Evolutionary conservation across 2,329 filamentous ascomycete species (phyloP), one percentile per base, ranked within the genome.

Genomic region (Chrysoporthe austroafricana): DNA sequence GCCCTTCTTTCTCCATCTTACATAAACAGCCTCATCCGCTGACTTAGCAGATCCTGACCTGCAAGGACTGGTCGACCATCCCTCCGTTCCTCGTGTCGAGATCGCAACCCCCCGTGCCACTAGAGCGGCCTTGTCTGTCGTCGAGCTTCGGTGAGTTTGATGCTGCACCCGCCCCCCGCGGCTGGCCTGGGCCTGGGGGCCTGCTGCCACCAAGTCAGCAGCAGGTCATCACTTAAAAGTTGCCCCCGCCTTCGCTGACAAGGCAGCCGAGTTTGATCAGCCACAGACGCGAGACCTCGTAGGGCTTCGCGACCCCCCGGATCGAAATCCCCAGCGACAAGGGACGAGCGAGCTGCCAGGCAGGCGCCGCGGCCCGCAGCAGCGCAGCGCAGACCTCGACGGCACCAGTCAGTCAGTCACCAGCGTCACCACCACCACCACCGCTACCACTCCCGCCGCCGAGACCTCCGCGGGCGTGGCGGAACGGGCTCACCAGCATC

Each of bases 21-120:
- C 68, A 69, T 69, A 69, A 69, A 69, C 68, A 69, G 56, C 64
- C 62, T 59, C 50, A 57, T 46, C 58, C 66, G 68, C 68, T 70
- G 68, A 70, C 68, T 70, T 70, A 70, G 68, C 68, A 70, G 50
- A 13, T 21, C 54, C 36, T 56, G 18, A 48, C 50, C 21, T 66
- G 61, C 63, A 56, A 61, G 63, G 52, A 52, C 48, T 52, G 32
- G 50, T 32, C 26, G 32, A 54, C 48, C 62, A 63, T 63, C 62
- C 52, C 39, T 64, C 54, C 62, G 48, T 57, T 57, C 26, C 36
- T 43, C n/a, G 62, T n/a, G n/a, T 39, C 61, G 16, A 58, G 26
- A 60, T 60, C 36, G 36, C 42, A 16, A 26, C 36, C 26, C 21
- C 36, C 34, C 4, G 39, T 56, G 48, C 1, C 54, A 48, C 36